Percentiles rank a stretch among this genome's conserved stretches.
phyloP scores from a whole-genome alignment of 495 filamentous ascomycete genomes.

The Penicillium parvum region DNA sequence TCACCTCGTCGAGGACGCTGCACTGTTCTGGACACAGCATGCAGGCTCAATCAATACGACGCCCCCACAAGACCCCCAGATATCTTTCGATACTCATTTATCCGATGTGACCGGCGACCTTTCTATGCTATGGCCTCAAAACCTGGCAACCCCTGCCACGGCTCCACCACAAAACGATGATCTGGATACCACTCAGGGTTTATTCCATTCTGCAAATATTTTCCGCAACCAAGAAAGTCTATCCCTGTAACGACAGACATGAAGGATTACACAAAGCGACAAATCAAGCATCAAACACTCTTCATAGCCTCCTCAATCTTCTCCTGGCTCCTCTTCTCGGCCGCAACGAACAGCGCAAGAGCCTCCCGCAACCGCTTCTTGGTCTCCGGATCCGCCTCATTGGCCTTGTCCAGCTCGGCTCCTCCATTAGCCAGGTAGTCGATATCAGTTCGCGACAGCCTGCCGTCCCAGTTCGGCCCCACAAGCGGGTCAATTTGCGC shows the following conservation, averaged over 20 bases:
- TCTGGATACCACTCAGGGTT: not conserved
- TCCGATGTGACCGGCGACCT: not conserved
- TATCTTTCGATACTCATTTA: not conserved
- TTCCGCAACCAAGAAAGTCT: constrained; percentile 2
- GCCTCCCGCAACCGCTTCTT: constrained; percentile 19
- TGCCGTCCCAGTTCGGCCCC: constrained; percentile 19
- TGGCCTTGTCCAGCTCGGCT: constrained; percentile 19
- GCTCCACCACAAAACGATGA: not conserved
- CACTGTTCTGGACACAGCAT: constrained; percentile 12
- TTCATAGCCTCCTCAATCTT: constrained; percentile 21
- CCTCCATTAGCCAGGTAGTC: constrained; percentile 25
- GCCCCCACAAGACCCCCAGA: not conserved
- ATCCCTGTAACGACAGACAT: constrained; percentile 2
- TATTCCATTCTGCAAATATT: not conserved
- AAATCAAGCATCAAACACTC: constrained; percentile 1
- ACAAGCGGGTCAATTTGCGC: constrained; percentile 17
- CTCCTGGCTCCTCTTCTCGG: constrained; percentile 19
- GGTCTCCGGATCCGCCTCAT: constrained; percentile 16
- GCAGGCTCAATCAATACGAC: not conserved
- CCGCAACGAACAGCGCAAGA: constrained; percentile 15
- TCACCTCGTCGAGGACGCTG: constrained; percentile 8
- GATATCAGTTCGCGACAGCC: constrained; percentile 18
- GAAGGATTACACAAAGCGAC: not conserved
- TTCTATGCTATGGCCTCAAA: not conserved
- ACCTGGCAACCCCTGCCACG: not conserved